These are phyloP conservation scores for Rutstroemia sydowiana DNA, from an alignment of 2,329 filamentous ascomycete species.

Conservation along the genomic window DNA sequence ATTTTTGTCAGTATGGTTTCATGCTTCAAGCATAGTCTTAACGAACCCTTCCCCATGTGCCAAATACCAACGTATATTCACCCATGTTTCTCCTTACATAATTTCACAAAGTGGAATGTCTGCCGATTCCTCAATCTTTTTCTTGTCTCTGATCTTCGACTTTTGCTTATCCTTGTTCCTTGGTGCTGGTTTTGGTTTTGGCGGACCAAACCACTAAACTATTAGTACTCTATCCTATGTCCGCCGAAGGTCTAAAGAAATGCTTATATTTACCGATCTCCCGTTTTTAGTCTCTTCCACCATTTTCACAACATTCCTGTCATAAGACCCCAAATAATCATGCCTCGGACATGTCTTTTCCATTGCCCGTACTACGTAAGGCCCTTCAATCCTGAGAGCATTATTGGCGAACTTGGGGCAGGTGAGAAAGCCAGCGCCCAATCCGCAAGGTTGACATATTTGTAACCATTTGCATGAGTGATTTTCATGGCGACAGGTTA, in stretches of 20 bases:
- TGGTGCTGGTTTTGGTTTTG: neutral
- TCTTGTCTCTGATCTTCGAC: too few relatives aligned
- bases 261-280: neutral
- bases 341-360: neutral
- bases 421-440: neutral
- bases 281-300: constrained; percentile 2
- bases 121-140: neutral
- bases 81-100: neutral
- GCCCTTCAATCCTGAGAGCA: constrained; percentile 1
- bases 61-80: neutral
- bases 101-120: neutral
- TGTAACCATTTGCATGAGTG: constrained; percentile 7
- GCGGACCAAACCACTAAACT: constrained; percentile 8
- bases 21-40: neutral
- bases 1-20: neutral
- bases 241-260: neutral
- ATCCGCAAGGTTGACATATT: neutral
- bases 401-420: constrained; percentile 2
- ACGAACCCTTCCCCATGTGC: neutral
- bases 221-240: neutral
- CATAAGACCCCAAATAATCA: constrained; percentile 2
- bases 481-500: neutral
- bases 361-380: neutral
- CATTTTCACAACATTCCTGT: constrained; percentile 7
- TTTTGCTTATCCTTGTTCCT: neutral